Conservation (phyloP, 2,329 filamentous ascomycete species). For the Colletotrichum lindemuthianum region DNA sequence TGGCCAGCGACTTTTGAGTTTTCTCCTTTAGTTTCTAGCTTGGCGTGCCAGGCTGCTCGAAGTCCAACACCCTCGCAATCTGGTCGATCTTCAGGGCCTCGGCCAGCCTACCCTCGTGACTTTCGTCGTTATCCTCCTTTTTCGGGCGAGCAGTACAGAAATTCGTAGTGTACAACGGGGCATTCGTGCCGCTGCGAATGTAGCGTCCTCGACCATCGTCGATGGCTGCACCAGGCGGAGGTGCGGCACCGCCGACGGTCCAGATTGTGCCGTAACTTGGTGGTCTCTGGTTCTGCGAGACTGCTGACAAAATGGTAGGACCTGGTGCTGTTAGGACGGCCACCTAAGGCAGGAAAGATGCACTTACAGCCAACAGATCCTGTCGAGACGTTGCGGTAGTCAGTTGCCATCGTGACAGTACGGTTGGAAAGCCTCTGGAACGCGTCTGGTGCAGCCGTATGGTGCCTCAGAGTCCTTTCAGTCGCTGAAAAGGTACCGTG, state of each 20-base stretch:
- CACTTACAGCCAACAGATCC: background rate
- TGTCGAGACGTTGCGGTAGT: conserved; percentile 33
- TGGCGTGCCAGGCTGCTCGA: conserved; percentile 47
- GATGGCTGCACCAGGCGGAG: conserved; percentile 60
- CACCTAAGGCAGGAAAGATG: conserved; percentile 17
- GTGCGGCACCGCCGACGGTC: conserved; percentile 77
- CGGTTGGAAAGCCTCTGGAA: conserved; percentile 51
- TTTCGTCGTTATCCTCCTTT: conserved; percentile 69
- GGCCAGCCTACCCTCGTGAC: conserved; percentile 80
- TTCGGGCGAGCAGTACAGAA: conserved; percentile 55
- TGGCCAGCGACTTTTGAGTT: conserved; percentile 25
- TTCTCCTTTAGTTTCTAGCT: conserved; percentile 3
- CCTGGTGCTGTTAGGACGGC: conserved; percentile 22
- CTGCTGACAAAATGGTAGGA: conserved; percentile 41
- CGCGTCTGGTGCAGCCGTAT: conserved; percentile 52
- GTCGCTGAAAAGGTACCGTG: conserved; percentile 51
- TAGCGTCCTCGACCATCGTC: conserved; percentile 72
- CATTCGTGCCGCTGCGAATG: conserved; percentile 77
- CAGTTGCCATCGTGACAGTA: conserved; percentile 31
- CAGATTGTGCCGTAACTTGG: conserved; percentile 77
- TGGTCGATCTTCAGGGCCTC: conserved; percentile 84
- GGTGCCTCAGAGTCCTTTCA: conserved; percentile 58
- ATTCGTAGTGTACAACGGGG: conserved; percentile 69
- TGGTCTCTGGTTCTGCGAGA: conserved; percentile 51
- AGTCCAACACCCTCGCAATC: conserved; percentile 71